phyloP scores from a whole-genome alignment of 2,329 filamentous ascomycete species.

The Pyrenochaeta sp. region DNA sequence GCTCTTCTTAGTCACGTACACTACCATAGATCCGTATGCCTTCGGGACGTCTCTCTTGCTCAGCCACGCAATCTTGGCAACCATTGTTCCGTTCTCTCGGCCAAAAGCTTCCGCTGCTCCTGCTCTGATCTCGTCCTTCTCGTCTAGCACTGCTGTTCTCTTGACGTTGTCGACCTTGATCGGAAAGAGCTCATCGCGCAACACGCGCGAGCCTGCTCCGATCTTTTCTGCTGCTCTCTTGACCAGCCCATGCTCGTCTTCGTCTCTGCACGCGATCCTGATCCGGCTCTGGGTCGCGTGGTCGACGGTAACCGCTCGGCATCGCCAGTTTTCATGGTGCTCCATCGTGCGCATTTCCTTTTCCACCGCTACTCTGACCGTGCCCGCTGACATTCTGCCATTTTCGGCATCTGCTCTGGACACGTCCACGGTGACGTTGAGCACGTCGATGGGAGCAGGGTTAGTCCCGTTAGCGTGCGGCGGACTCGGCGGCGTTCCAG shows the following conservation, averaged over 20 bases:
- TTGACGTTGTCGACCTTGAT: conserved; percentile 11
- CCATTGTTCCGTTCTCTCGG: conserved; percentile 10
- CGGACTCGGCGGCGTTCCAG: conserved; percentile 4
- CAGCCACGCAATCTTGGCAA: conserved; percentile 11
- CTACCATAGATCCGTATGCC: conserved; percentile 8
- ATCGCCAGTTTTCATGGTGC: conserved; percentile 11
- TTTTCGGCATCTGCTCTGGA: conserved; percentile 11
- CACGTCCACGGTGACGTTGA: conserved; percentile 9
- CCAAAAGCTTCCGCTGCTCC: conserved; percentile 9
- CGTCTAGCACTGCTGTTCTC: conserved; percentile 10
- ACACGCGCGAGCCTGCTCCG: conserved; percentile 10
- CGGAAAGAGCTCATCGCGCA: conserved; percentile 10
- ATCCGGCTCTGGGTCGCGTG: conserved; percentile 10
- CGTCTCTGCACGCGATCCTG: conserved; percentile 10
- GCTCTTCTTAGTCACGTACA: conserved; percentile 10
- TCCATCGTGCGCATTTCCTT: conserved; percentile 8
- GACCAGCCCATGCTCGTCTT: conserved; percentile 4
- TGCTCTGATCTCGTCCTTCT: conserved; percentile 5
- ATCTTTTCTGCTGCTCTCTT: conserved; percentile 10
- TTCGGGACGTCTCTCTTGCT: conserved; percentile 9
- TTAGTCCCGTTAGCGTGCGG: conserved; percentile 5
- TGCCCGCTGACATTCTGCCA: conserved; percentile 11
- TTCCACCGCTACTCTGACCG: too few relatives aligned
- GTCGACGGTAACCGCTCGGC: conserved; percentile 14
- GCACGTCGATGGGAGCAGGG: conserved; percentile 5